phyloP scores from a whole-genome alignment of 805 yeast genomes.

The Zygosaccharomyces siamensis region DNA sequence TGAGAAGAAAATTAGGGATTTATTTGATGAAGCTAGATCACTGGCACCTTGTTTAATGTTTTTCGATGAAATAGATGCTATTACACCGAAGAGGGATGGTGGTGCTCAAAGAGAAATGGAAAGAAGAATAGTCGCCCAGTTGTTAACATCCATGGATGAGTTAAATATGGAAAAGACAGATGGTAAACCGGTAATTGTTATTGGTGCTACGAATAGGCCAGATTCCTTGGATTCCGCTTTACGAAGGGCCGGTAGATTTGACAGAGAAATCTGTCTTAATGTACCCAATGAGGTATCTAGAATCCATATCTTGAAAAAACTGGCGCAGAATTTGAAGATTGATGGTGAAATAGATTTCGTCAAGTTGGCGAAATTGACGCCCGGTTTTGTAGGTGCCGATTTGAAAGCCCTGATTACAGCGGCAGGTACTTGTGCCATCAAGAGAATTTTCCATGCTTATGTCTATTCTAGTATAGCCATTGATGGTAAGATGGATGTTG shows the following conservation, averaged over 20 bases:
- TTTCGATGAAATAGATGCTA: constrained; percentile 96
- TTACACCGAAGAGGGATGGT: constrained; percentile 96
- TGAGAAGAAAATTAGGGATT: constrained; percentile 87
- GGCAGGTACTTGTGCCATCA: constrained; percentile 91
- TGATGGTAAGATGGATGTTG: constrained; percentile 14
- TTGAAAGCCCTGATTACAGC: constrained; percentile 89
- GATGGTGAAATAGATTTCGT: constrained; percentile 66
- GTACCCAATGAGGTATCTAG: constrained; percentile 91
- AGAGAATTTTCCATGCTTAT: constrained; percentile 71
- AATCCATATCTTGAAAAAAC: constrained; percentile 64
- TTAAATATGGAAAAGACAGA: constrained; percentile 79
- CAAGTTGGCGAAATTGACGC: constrained; percentile 83
- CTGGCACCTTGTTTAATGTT: constrained; percentile 91
- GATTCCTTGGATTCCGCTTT: constrained; percentile 92
- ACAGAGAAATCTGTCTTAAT: constrained; percentile 85
- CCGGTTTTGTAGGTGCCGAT: constrained; percentile 98
- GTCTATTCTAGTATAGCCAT: constrained; percentile 10
- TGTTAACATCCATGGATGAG: constrained; percentile 92
- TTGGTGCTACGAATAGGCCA: constrained; percentile 97
- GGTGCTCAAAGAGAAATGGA: constrained; percentile 96
- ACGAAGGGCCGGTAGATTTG: constrained; percentile 95
- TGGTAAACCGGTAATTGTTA: constrained; percentile 87
- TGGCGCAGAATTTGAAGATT: constrained; percentile 62
- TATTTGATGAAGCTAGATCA: constrained; percentile 85
- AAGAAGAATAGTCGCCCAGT: constrained; percentile 90